Percentiles rank a stretch among this genome's conserved stretches.
These are phyloP conservation scores for Staphylotrichum tortipilum DNA, from an alignment of 495 filamentous ascomycete species.

Conservation along the genomic window DNA sequence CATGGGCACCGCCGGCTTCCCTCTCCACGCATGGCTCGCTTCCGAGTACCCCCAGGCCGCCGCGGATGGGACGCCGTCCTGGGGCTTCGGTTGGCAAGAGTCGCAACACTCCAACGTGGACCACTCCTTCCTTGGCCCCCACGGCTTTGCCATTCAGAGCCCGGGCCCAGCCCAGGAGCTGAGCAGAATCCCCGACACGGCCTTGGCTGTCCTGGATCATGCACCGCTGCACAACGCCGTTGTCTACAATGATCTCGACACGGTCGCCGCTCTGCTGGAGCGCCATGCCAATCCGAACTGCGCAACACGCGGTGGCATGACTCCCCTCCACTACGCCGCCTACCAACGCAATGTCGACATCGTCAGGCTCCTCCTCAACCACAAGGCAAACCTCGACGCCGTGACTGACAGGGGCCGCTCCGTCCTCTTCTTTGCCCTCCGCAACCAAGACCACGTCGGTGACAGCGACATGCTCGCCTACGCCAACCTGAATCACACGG, in stretches of 20 bases:
- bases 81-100: background rate
- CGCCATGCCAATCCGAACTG: background rate
- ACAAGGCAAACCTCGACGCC: conserved; percentile 12
- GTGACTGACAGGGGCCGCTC: conserved; percentile 8
- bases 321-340: conserved; percentile 13
- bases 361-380: conserved; percentile 3
- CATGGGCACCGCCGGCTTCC: background rate
- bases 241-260: background rate
- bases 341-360: conserved; percentile 8
- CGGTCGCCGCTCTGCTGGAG: background rate
- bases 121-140: too few relatives aligned
- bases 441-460: background rate
- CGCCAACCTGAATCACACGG: background rate
- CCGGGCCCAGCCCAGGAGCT: background rate
- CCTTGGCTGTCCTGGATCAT: background rate
- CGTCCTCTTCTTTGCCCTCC: conserved; percentile 15
- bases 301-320: conserved; percentile 6
- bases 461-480: background rate
- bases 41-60: background rate
- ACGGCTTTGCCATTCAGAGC: background rate
- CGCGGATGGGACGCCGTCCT: background rate
- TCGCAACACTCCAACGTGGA: background rate
- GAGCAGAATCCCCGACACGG: background rate
- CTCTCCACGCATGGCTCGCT: background rate
- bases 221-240: conserved; percentile 11